Evolutionary conservation across 768 basidiomycete species (phyloP).

Genomic region (Auricularia cornea): DNA sequence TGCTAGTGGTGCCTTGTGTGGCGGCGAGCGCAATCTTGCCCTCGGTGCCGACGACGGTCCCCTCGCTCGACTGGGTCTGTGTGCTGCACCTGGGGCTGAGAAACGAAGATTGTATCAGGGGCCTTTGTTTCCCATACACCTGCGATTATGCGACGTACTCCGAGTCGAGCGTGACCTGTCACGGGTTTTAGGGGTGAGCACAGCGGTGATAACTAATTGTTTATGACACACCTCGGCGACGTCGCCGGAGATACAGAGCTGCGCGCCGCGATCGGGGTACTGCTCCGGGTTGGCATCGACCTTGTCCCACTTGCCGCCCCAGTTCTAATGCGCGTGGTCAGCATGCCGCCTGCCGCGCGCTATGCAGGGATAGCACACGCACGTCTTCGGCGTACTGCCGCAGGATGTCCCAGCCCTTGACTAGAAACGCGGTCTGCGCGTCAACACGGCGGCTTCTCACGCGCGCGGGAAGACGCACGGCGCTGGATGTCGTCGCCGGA

Average conservation of each 20-base stretch:
- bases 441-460: background rate
- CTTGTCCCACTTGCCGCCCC: background rate
- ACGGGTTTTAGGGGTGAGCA: background rate
- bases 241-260: background rate
- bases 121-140: too few species aligned
- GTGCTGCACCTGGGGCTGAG: background rate
- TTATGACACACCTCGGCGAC: background rate
- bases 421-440: background rate
- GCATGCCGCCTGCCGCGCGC: too few species aligned
- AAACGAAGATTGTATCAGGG: too few species aligned
- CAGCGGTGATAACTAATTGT: background rate
- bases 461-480: background rate
- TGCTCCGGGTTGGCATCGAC: background rate
- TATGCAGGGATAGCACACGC: background rate
- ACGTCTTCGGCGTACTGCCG: background rate
- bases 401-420: background rate
- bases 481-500: background rate
- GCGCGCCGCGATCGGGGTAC: background rate
- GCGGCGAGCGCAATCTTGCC: background rate
- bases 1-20: background rate
- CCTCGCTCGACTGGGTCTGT: background rate
- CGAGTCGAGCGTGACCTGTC: background rate
- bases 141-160: background rate
- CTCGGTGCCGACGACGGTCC: background rate
- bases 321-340: background rate